Percentiles rank a stretch among this genome's conserved stretches.
Evolutionary conservation across 345 rosid genomes (phyloP).

Genomic region (Lumnitzera racemosa): DNA sequence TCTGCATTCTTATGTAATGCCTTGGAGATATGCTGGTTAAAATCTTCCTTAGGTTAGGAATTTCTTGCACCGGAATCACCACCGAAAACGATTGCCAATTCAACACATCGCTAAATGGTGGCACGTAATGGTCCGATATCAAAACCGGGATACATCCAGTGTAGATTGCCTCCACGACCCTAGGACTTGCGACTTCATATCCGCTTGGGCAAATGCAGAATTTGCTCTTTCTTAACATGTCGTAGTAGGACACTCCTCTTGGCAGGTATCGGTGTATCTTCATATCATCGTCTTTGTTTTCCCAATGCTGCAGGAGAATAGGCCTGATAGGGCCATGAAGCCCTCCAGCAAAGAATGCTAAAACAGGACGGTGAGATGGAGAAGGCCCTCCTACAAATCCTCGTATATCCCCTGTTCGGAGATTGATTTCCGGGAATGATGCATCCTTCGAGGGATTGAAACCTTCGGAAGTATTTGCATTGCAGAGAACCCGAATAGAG

Average conservation of each 20-base stretch:
- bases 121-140: slow-evolving; percentile 73
- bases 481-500: slow-evolving; percentile 76
- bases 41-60: slow-evolving; percentile 67
- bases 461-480: slow-evolving; percentile 83
- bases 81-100: slow-evolving; percentile 80
- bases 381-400: slow-evolving; percentile 77
- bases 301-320: slow-evolving; percentile 79
- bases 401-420: slow-evolving; percentile 39
- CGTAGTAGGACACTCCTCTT: slow-evolving; percentile 52
- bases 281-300: slow-evolving; percentile 59
- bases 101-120: slow-evolving; percentile 79
- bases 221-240: slow-evolving; percentile 70
- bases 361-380: slow-evolving; percentile 58
- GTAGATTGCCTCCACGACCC: slow-evolving; percentile 82
- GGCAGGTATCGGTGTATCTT: slow-evolving; percentile 69
- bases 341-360: slow-evolving; percentile 93
- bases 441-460: slow-evolving; percentile 75
- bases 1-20: slow-evolving; percentile 75
- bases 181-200: slow-evolving; percentile 87
- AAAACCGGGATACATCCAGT: slow-evolving; percentile 81
- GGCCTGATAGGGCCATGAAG: slow-evolving; percentile 94
- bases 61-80: slow-evolving; percentile 49
- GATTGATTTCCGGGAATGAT: slow-evolving; percentile 81
- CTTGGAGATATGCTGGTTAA: slow-evolving; percentile 51
- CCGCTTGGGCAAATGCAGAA: slow-evolving; percentile 93